These are phyloP conservation scores for Nemophila menziesii DNA, from an alignment of 257 asterid genomes.

Conservation along the genomic window DNA sequence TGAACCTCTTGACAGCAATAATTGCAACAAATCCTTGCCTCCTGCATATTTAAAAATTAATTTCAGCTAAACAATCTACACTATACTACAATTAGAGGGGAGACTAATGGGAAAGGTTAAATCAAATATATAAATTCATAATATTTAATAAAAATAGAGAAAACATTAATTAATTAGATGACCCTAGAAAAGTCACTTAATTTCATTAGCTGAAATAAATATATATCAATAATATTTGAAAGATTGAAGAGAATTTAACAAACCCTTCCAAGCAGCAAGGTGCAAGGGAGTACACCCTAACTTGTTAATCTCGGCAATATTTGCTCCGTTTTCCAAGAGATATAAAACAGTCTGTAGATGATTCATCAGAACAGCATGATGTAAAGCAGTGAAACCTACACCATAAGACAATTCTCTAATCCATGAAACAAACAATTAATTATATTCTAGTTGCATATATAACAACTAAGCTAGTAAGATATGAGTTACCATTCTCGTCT, in stretches of 20 bases:
- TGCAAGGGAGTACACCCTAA: conserved; percentile 10
- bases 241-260: neutral
- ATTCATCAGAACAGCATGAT: conserved; percentile 5
- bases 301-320: neutral
- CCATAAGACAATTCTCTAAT: too few relatives aligned
- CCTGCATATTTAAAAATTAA: neutral
- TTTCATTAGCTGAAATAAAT: too few relatives aligned
- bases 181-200: too few relatives aligned
- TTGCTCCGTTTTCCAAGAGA: too few relatives aligned
- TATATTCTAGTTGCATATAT: too few relatives aligned
- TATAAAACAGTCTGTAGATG: conserved; percentile 3
- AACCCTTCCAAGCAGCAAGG: conserved; percentile 14
- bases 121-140: too few relatives aligned
- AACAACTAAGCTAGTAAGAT: too few relatives aligned
- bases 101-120: neutral
- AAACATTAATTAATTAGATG: too few relatives aligned
- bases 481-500: neutral
- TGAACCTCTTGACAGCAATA: neutral
- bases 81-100: too few relatives aligned
- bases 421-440: too few relatives aligned
- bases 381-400: conserved; percentile 21
- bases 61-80: neutral
- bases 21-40: neutral
- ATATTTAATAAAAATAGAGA: too few relatives aligned
- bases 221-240: too few relatives aligned